Conservation (phyloP, 306 rosid species). For the Cercis canadensis region DNA sequence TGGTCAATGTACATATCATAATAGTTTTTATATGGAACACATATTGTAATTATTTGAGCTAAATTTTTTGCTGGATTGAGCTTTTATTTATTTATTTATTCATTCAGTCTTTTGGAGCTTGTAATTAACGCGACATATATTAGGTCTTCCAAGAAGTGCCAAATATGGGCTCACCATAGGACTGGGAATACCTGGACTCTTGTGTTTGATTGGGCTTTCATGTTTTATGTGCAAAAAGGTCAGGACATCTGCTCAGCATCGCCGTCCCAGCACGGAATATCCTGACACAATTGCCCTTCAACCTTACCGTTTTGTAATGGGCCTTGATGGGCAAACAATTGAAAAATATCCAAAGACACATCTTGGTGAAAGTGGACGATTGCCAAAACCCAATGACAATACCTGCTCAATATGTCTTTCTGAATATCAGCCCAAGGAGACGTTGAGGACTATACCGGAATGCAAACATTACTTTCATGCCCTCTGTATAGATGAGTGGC, state of each 20-base stretch:
- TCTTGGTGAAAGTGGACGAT: slow-evolving; percentile 56
- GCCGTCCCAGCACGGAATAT: slow-evolving; percentile 3
- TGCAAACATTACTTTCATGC: slow-evolving; percentile 76
- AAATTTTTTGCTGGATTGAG: no score
- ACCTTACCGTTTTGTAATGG: slow-evolving; percentile 36
- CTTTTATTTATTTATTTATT: neutral
- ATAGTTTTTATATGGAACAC: no score
- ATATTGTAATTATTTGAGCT: no score
- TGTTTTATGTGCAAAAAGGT: slow-evolving; percentile 40
- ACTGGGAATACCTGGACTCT: slow-evolving; percentile 62
- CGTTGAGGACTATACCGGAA: slow-evolving; percentile 65
- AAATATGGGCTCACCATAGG: slow-evolving; percentile 68
- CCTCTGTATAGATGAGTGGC: slow-evolving; percentile 75
- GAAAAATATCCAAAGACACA: slow-evolving; percentile 66
- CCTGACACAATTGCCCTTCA: slow-evolving; percentile 23
- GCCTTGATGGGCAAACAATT: slow-evolving; percentile 73
- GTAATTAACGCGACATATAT: neutral
- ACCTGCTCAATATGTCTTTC: slow-evolving; percentile 69
- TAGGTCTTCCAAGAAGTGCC: slow-evolving; percentile 64
- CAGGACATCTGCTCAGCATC: slow-evolving; percentile 14
- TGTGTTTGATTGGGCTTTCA: slow-evolving; percentile 55
- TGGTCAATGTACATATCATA: no score
- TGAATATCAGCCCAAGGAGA: slow-evolving; percentile 69
- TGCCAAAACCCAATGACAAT: slow-evolving; percentile 59
- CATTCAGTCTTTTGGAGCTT: neutral